Evolutionary conservation across 345 rosid species (phyloP), one percentile per base, ranked within the genome.

Genomic region (Alliaria petiolata): DNA sequence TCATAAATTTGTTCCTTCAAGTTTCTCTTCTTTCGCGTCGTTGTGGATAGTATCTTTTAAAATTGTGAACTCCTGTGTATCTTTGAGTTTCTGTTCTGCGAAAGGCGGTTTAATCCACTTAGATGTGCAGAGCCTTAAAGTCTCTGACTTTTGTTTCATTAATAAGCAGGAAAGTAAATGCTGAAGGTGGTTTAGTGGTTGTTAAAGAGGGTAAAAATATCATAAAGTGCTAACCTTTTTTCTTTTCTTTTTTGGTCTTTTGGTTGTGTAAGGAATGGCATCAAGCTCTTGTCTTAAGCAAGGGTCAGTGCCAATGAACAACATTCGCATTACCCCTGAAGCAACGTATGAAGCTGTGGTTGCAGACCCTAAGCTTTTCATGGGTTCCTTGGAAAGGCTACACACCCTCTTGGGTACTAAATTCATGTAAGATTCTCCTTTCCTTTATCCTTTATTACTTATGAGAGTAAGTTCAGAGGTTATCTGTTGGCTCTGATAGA

Each of bases 391-490:
- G 73, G 91, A 95, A 86, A 82, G 81, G 76, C 84, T 92, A 2
- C 99, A 95, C 80, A 80, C 87, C 38, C 69, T 80, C 25, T 78
- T 95, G 97, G 83, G 89, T 39, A 89, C 99, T 65, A 95, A 92
- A 77, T 95, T 95, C 82, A 89, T 92, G 99, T 90, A 81, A 78
- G 84, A 34, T 34, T 65, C 33, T 65, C 67, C 49, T 36, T 62
- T 53, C 59, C 30, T 71, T 31, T 0, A 4, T 44, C 15, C 43
- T 39, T 13, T 39, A 6, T 51, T 3, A 52, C 35, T 52, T 14
- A 13, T 26, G 15, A 22, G 8, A 50, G 3, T 50, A 13, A 53
- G 56, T 36, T 56, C 54, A 62, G 43, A 42, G 33, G 69, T 20
- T 73, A 51, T 17, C 33, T 54, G 39, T 53, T 38, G 36, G 65